A percentile compares a stretch with the other conserved stretches of the same genome.
Evolutionary conservation across 495 filamentous ascomycete genomes (phyloP).

Genomic region (Hyaloscypha variabilis): DNA sequence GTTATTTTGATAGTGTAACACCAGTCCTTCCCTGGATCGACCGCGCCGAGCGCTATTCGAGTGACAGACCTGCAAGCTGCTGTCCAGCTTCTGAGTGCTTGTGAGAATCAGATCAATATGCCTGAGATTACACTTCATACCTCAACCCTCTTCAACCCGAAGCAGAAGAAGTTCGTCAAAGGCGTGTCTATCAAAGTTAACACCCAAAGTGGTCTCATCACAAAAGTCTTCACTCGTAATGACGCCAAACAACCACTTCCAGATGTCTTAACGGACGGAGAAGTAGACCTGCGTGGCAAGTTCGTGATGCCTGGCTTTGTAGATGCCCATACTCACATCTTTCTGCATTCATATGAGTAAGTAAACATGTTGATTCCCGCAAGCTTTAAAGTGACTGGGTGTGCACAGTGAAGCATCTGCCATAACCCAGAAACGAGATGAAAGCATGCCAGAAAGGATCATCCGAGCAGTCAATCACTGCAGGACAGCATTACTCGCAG

Average conservation of each 20-base stretch:
- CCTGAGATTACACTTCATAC: conserved; percentile 40
- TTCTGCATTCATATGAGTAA: conserved; percentile 49
- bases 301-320: conserved; percentile 54
- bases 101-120: too few relatives aligned
- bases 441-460: neutral
- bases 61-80: too few relatives aligned
- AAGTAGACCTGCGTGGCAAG: conserved; percentile 47
- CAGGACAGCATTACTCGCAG: conserved; percentile 50
- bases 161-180: conserved; percentile 42
- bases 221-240: neutral
- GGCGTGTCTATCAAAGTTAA: conserved; percentile 44
- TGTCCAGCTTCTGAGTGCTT: too few relatives aligned
- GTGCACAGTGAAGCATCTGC: neutral
- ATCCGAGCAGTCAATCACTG: conserved; percentile 54
- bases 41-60: too few relatives aligned
- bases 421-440: neutral
- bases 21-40: too few relatives aligned
- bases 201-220: neutral
- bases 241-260: neutral
- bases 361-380: conserved; percentile 29
- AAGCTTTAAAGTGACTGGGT: too few relatives aligned
- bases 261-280: neutral
- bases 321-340: conserved; percentile 57
- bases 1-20: too few relatives aligned
- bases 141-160: conserved; percentile 36